Evolutionary conservation across 768 basidiomycete species (phyloP), one percentile per base, ranked within the genome.

Genomic region (Leccinum rimulosum): DNA sequence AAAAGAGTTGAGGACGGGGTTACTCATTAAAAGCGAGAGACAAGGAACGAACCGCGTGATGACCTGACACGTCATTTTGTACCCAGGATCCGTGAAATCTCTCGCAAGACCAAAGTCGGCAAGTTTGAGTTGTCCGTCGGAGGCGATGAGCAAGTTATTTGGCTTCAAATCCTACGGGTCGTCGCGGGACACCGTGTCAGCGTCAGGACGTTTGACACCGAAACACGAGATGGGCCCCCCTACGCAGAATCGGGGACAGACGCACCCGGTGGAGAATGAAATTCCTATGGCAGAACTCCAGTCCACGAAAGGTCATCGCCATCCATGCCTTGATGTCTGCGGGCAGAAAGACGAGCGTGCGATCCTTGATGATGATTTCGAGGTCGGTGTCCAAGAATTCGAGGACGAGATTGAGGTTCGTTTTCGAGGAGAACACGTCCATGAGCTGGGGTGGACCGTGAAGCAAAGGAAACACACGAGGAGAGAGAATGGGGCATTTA

Each of bases 81-180:
- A 88, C 4, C 89, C 90, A 27, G 95, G 94, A 67, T 98, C 97
- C 15, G 91, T 93, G 73, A 90, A 96, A 76, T 99, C 97, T 57
- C 97, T 79, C 27, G 97, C 97, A 8, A 99, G 84, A 82, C 97
- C 97, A 73, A 99, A 99, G 84, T 99, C 97, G 12, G 97, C 97
- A 50, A 99, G 84, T 76, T 99, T 99, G 64, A 98, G 87, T 54
- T 91, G 87, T 0, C 97, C 97, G 54, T 93, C 84, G 0, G 90
- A 84, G 0, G 94, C 85, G 60, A 99, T 90, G 68, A 99, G 86
- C 77, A 99, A 82, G 75, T 99, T 99, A 77, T 99, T 99, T 7
- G 97, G 97, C 73, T 99, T 99, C 62, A 99, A 75, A 80, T 99
- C 97, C 96, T 98, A 48, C 15, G 31, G 25, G 19, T 10, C 28